phyloP scores from a whole-genome alignment of 2,329 filamentous ascomycete species.

The Trichophaea hybrida region DNA sequence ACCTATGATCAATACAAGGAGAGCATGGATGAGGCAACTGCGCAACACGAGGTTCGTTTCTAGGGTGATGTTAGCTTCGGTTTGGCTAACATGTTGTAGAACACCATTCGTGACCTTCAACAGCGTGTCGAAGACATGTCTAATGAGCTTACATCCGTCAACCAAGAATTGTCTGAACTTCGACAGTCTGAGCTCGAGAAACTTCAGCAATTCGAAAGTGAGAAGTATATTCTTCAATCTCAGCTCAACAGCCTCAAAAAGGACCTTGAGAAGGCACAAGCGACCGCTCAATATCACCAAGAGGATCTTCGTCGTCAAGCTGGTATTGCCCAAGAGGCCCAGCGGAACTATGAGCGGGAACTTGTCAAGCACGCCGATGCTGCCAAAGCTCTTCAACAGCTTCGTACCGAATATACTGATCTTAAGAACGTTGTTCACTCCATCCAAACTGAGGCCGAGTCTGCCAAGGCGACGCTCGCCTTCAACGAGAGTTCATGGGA shows the following conservation, averaged over 20 bases:
- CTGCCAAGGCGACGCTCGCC: conserved; percentile 60
- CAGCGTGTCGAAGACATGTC: conserved; percentile 73
- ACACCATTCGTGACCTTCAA: conserved; percentile 64
- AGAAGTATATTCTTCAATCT: conserved; percentile 62
- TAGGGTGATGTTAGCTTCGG: not conserved
- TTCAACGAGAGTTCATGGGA: conserved; percentile 82
- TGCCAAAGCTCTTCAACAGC: conserved; percentile 64
- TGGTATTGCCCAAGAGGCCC: conserved; percentile 80
- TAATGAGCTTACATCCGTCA: conserved; percentile 64
- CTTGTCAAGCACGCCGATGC: conserved; percentile 90
- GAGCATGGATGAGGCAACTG: conserved; percentile 61
- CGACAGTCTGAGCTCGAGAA: conserved; percentile 69
- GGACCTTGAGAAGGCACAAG: conserved; percentile 63
- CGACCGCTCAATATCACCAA: conserved; percentile 70
- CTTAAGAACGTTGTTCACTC: conserved; percentile 65
- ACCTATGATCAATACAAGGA: conserved; percentile 78
- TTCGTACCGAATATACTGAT: conserved; percentile 68
- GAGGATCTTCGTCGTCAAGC: conserved; percentile 87
- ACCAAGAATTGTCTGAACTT: conserved; percentile 64
- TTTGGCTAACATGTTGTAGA: conserved; percentile 23
- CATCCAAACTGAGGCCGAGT: conserved; percentile 68
- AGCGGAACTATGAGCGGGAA: conserved; percentile 90
- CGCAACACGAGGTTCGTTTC: conserved; percentile 50
- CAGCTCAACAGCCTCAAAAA: conserved; percentile 73
- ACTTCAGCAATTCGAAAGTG: conserved; percentile 57